Evolutionary conservation across 73 alveolate species (phyloP).

Genomic region (Paramecium primaurelia): DNA sequence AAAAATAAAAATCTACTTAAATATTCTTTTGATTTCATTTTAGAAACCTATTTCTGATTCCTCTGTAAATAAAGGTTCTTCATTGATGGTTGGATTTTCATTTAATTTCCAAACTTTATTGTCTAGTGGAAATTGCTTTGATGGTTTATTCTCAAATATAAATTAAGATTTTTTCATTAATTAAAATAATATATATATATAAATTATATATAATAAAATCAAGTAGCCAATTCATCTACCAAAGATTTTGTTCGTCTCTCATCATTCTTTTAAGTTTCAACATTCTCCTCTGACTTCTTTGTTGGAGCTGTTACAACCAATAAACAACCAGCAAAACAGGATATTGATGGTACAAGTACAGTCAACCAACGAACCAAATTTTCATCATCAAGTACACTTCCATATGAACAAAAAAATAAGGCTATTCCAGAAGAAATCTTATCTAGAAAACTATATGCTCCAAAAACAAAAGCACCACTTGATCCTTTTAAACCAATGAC

Average conservation of each 20-base stretch:
- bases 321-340: conserved; percentile 40
- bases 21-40: background rate
- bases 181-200: background rate
- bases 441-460: conserved; percentile 78
- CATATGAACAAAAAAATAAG: conserved; percentile 46
- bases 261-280: background rate
- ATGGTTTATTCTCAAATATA: background rate
- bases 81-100: background rate
- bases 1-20: background rate
- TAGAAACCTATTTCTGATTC: background rate
- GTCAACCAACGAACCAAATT: conserved; percentile 38
- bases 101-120: background rate
- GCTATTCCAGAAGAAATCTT: conserved; percentile 70
- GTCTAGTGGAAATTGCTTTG: background rate
- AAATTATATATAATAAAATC: conserved; percentile 17
- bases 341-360: conserved; percentile 41
- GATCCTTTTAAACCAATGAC: conserved; percentile 78
- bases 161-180: background rate
- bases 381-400: conserved; percentile 34
- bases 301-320: conserved; percentile 43
- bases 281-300: background rate
- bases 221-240: conserved; percentile 30
- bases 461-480: conserved; percentile 83
- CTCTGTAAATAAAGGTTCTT: background rate
- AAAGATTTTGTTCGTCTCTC: background rate